These are phyloP conservation scores for Boletus subluridellus DNA, from an alignment of 1,284 basidiomycete species.

Conservation along the genomic window DNA sequence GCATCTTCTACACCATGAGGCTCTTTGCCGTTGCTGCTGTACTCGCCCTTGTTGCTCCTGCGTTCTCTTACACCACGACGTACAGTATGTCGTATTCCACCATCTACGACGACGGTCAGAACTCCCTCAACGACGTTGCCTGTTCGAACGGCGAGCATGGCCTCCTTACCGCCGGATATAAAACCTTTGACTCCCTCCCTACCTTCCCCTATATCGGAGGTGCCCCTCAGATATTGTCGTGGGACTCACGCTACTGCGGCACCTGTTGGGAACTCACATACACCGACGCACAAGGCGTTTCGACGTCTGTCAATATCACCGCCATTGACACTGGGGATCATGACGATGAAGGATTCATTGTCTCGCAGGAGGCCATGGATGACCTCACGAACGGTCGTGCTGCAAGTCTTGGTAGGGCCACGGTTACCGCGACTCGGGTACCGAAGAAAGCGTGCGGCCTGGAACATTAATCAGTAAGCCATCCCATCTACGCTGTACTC, in stretches of 20 bases:
- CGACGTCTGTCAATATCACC: constrained; percentile 24
- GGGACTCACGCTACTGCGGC: constrained; percentile 23
- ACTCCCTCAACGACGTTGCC: constrained; percentile 39
- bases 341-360: constrained; percentile 37
- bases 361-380: constrained; percentile 31
- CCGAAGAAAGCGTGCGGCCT: constrained; percentile 9
- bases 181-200: constrained; percentile 46
- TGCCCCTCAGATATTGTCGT: constrained; percentile 33
- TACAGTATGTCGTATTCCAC: constrained; percentile 18
- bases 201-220: constrained; percentile 51
- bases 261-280: constrained; percentile 34
- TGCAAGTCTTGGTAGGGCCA: constrained; percentile 2
- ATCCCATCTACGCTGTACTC: background rate
- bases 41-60: too few species aligned
- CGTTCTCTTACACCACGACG: constrained; percentile 1
- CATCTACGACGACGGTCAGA: constrained; percentile 38
- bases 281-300: constrained; percentile 18
- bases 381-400: constrained; percentile 13
- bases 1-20: too few species aligned
- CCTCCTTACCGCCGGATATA: constrained; percentile 41
- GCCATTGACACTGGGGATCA: constrained; percentile 45
- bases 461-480: background rate
- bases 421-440: constrained; percentile 7
- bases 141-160: constrained; percentile 46
- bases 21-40: too few species aligned